phyloP scores from a whole-genome alignment of 768 basidiomycete genomes.

The Paxillus ammoniavirescens region DNA sequence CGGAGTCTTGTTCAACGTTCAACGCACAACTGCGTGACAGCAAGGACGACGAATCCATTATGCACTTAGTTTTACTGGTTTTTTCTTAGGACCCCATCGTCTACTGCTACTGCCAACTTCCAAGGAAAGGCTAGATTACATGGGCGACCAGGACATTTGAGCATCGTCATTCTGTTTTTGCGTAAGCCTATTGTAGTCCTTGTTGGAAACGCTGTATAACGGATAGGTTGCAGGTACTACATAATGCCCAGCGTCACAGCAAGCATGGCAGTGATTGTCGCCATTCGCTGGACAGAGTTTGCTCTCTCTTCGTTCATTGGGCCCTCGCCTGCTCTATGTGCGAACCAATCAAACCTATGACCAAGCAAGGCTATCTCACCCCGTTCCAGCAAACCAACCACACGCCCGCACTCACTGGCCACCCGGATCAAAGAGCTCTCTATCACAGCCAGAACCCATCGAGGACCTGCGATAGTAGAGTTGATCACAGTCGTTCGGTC shows the following conservation, averaged over 20 bases:
- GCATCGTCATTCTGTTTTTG: no score
- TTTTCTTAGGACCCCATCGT: no score
- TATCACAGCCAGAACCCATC: conserved; percentile 44
- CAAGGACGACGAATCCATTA: no score
- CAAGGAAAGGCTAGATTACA: no score
- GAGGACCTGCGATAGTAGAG: conserved; percentile 32
- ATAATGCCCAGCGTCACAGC: neutral
- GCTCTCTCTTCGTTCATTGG: conserved; percentile 44
- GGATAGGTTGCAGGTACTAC: neutral
- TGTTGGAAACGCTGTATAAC: neutral
- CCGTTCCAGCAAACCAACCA: conserved; percentile 43
- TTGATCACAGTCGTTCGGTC: conserved; percentile 33
- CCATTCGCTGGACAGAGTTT: conserved; percentile 37
- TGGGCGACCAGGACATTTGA: no score
- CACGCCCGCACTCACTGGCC: conserved; percentile 48
- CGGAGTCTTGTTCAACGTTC: no score
- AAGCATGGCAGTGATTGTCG: conserved; percentile 12
- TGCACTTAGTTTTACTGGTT: no score
- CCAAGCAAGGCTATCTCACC: conserved; percentile 38
- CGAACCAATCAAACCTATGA: conserved; percentile 57
- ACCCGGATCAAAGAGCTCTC: conserved; percentile 54
- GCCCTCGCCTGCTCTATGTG: conserved; percentile 36
- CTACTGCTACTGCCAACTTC: no score
- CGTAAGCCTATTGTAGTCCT: no score
- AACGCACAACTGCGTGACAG: no score